Base-by-base conservation (phyloP, 2,329 filamentous ascomycete genomes). In the Elsinoe fawcettii region DNA sequence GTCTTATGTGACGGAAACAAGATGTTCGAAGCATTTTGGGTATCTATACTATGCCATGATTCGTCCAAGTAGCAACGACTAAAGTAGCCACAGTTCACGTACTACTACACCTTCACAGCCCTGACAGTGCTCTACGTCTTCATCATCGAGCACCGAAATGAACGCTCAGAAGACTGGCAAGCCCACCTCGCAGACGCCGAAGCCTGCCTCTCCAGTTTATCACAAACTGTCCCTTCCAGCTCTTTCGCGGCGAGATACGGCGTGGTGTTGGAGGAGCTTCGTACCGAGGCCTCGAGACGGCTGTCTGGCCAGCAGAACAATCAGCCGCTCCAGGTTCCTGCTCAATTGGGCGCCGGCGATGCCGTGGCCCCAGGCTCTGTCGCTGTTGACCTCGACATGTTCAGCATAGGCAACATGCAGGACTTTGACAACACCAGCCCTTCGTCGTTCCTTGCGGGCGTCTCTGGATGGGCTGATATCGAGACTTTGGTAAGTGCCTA, bases 181-280 rank as follows among this genome's bases (percentile, higher is more conserved):
- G 20, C 32, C 27, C 57, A 58, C 23, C 43, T 58, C 2, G 57
- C 57, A 3, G 36, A 55, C 20, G 57, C 57, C 1, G 32, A 53
- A 18, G n/a, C 30, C 46, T 53, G 12, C 23, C 44, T 16, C 6
- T 44, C n/a, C 43, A 55, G 5, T 25, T 51, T 25, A 20, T 46
- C 16, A 41, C 27, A 53, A 37, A 49, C 46, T 0, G 56, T 39
- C 14, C 37, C 25, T n/a, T 30, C 36, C 46, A 51, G 32, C 20
- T 44, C 56, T 5, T 34, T 51, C 30, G 16, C 51, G 27, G 27
- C 23, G 25, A 36, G 56, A 5, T 58, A 58, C 22, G 54, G 57
- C 18, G 44, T 58, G n/a, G 47, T 58, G 12, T 32, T 58, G n/a
- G 51, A 58, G 14, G 57, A 54, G 11, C 51, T 58, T 2, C 57